Percentiles rank a stretch among this genome's conserved stretches.
Evolutionary conservation across 805 yeast genomes (phyloP).

Genomic region (Ogataea wickerhamii): DNA sequence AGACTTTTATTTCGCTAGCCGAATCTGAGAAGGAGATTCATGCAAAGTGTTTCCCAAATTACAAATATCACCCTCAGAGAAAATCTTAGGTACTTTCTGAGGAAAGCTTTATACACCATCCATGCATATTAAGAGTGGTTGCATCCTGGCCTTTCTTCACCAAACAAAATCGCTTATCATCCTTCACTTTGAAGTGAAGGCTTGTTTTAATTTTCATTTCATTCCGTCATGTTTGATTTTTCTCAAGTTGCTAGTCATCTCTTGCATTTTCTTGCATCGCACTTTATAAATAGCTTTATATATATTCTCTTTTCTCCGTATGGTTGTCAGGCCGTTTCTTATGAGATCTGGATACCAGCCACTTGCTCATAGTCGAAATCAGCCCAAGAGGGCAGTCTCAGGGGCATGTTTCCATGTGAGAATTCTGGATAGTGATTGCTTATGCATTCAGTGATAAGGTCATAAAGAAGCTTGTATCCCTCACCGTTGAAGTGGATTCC

Average conservation of each 20-base stretch:
- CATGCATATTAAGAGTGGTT: background rate
- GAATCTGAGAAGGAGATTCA: slow-evolving; percentile 41
- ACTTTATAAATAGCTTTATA: background rate
- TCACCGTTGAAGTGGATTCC: slow-evolving; percentile 44
- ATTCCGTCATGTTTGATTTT: background rate
- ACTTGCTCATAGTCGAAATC: slow-evolving; percentile 15
- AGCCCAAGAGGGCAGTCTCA: slow-evolving; percentile 24
- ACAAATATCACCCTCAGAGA: slow-evolving; percentile 42
- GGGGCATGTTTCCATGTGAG: slow-evolving; percentile 14
- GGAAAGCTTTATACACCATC: background rate
- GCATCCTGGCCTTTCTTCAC: too few species aligned
- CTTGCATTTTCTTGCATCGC: background rate
- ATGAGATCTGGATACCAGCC: slow-evolving; percentile 8
- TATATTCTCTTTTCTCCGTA: background rate
- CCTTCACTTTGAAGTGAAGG: too few species aligned
- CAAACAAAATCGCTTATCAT: too few species aligned
- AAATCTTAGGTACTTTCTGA: background rate
- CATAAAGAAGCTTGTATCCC: slow-evolving; percentile 38
- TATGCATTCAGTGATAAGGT: slow-evolving; percentile 31
- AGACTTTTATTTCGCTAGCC: slow-evolving; percentile 36
- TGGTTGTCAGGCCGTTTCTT: background rate
- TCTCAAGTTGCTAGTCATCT: background rate
- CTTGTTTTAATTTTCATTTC: too few species aligned
- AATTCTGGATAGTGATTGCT: slow-evolving; percentile 34
- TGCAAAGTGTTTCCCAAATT: slow-evolving; percentile 39